phyloP scores from a whole-genome alignment of 164 flowering plant genomes.

The Magnolia changhungtana region DNA sequence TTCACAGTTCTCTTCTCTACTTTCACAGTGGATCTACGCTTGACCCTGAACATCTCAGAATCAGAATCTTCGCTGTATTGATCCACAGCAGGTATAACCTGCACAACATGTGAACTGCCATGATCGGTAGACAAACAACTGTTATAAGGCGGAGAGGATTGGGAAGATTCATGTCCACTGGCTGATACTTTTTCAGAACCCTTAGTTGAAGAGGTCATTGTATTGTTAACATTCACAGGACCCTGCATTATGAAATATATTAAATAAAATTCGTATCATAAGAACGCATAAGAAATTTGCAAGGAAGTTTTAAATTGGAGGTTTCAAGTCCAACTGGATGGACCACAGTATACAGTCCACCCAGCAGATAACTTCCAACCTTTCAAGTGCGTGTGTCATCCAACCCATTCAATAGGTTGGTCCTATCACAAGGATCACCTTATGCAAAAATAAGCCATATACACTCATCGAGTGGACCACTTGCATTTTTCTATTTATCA shows the following conservation, averaged over 20 bases:
- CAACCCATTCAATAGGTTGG: too few species aligned
- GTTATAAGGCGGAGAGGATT: conserved; percentile 23
- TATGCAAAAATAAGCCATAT: too few species aligned
- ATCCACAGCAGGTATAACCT: conserved; percentile 18
- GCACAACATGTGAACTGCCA: conserved; percentile 15
- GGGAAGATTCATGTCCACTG: conserved; percentile 25
- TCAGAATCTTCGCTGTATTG: conserved; percentile 65
- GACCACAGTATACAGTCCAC: too few species aligned
- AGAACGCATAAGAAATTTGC: not conserved
- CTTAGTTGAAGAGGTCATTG: conserved; percentile 14
- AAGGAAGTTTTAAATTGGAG: too few species aligned
- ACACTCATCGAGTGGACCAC: too few species aligned
- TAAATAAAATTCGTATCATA: too few species aligned
- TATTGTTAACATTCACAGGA: conserved; percentile 12
- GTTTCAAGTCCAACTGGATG: too few species aligned
- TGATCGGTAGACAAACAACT: conserved; percentile 16
- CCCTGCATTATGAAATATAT: conserved; percentile 17
- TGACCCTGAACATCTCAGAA: conserved; percentile 73
- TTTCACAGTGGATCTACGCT: conserved; percentile 56
- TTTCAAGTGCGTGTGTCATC: too few species aligned
- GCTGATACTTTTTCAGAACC: conserved; percentile 25
- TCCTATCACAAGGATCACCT: too few species aligned
- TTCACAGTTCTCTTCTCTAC: conserved; percentile 31
- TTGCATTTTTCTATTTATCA: too few species aligned
- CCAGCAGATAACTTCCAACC: too few species aligned